Evolutionary conservation across 495 filamentous ascomycete genomes (phyloP).

Genomic region (Coniosporium apollinis): DNA sequence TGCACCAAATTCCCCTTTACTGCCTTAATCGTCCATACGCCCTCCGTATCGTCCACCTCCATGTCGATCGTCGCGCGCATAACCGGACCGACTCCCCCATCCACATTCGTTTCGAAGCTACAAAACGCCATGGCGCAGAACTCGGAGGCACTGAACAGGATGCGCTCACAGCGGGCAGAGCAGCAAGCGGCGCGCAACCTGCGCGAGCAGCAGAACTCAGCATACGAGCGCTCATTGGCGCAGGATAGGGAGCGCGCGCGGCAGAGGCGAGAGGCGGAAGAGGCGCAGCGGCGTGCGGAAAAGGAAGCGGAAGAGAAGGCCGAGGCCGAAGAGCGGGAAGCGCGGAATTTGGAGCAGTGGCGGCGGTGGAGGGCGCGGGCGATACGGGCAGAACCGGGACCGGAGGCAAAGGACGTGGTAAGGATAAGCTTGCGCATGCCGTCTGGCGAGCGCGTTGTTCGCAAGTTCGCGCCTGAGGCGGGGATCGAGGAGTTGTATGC

Average conservation of each 20-base stretch:
- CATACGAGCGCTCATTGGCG: slow-evolving; percentile 81
- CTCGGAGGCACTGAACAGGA: slow-evolving; percentile 46
- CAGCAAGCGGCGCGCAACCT: slow-evolving; percentile 63
- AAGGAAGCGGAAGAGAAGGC: slow-evolving; percentile 44
- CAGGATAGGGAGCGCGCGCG: slow-evolving; percentile 70
- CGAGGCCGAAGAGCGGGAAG: slow-evolving; percentile 41
- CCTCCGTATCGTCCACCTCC: slow-evolving; percentile 56
- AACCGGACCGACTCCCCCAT: slow-evolving; percentile 46
- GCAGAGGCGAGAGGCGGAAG: slow-evolving; percentile 56
- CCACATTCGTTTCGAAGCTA: slow-evolving; percentile 53
- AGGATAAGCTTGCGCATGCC: slow-evolving; percentile 68
- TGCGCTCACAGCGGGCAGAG: slow-evolving; percentile 50
- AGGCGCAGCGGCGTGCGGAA: slow-evolving; percentile 43
- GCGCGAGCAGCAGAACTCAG: slow-evolving; percentile 69
- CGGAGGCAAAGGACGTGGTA: slow-evolving; percentile 49
- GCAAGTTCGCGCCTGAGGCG: slow-evolving; percentile 47
- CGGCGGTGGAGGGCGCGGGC: slow-evolving; percentile 56
- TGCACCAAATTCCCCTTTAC: slow-evolving; percentile 86
- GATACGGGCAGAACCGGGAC: slow-evolving; percentile 49
- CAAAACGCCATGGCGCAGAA: slow-evolving; percentile 53
- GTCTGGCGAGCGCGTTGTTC: slow-evolving; percentile 52
- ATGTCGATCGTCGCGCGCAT: slow-evolving; percentile 77
- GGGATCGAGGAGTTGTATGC: slow-evolving; percentile 83
- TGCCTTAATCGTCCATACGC: slow-evolving; percentile 68
- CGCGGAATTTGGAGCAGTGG: slow-evolving; percentile 52